Evolutionary conservation across 257 asterid genomes (phyloP), one percentile per base, ranked within the genome.

Genomic region (Pogostemon cablin): DNA sequence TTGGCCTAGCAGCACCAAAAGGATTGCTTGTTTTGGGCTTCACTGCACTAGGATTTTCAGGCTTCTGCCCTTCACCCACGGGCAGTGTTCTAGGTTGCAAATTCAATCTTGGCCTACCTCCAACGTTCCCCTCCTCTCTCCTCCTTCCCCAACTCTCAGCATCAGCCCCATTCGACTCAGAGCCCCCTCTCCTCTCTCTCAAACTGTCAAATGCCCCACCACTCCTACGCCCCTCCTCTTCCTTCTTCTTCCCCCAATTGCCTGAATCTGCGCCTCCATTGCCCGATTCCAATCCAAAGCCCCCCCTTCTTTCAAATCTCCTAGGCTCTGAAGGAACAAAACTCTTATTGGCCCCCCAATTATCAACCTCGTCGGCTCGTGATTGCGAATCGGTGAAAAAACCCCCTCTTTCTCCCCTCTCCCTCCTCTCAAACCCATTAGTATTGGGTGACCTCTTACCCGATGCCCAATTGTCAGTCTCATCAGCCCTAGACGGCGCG

Each of bases 1-100:
- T 88, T 3, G 99, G 99, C 78, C 99, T 82, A 0, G 99, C 99
- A 42, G 76, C 87, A 7, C 99, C 97, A 69, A 95, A 95, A 0
- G 99, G 99, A 72, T 81, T 95, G 48, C 86, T 79, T 4, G 88
- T 88, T 78, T 80, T 88, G 0, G 95, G 86, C 86, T 82, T 90
- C 78, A 57, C 80, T 1, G 48, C 79, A 64, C 0, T 37, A 3
- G 65, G 57, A 47, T 15, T 17, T 56, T 80, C 85, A 63, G 62
- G 1, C 46, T 47, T 71, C 67, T 67, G 80, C 62, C 46, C 86
- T 57, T 81, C 90, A 73, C 82, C 74, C 35, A 71, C 80, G 1
- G 89, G 91, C 12, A 80, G 79, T 0, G 90, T 82, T 71, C 92
- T 69, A 7, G 85, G 90, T 73, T 86, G 86, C 82, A 86, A 79